phyloP scores from a whole-genome alignment of 805 yeast genomes.

The Candida verbasci region DNA sequence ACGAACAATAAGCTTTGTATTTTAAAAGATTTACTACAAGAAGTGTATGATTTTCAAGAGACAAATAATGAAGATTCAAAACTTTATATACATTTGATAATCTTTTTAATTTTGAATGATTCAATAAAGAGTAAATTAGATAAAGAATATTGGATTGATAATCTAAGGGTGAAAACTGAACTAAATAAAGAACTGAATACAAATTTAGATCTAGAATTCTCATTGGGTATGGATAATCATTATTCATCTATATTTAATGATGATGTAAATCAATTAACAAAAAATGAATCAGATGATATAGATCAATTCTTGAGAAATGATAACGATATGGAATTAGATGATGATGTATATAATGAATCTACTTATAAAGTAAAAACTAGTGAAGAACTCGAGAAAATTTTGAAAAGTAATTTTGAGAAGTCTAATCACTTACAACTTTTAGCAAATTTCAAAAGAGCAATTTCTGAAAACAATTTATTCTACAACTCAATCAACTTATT shows the following conservation, averaged over 20 bases:
- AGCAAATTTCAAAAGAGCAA: background rate
- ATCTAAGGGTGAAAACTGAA: background rate
- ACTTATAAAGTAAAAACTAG: constrained; percentile 6
- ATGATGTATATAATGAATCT: constrained; percentile 13
- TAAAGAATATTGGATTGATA: constrained; percentile 19
- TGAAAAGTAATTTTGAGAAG: background rate
- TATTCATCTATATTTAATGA: constrained; percentile 19
- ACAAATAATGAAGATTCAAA: constrained; percentile 23
- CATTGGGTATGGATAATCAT: constrained; percentile 19
- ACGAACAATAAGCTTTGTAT: background rate
- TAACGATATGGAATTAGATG: constrained; percentile 12
- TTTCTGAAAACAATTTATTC: constrained; percentile 2
- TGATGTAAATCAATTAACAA: constrained; percentile 3
- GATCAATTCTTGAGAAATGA: constrained; percentile 7
- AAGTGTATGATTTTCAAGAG: constrained; percentile 14
- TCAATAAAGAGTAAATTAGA: constrained; percentile 14
- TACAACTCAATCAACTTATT: constrained; percentile 7
- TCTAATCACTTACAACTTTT: constrained; percentile 4
- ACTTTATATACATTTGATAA: constrained; percentile 18
- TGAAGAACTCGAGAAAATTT: constrained; percentile 1
- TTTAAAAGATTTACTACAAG: constrained; percentile 10
- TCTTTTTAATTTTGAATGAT: constrained; percentile 16
- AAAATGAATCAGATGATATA: constrained; percentile 2
- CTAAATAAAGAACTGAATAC: background rate
- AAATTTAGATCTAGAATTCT: constrained; percentile 11